A percentile compares a stretch with the other conserved stretches of the same genome.
phyloP scores from a whole-genome alignment of 352 stramenopile species.

The Phytophthora fragariaefolia region DNA sequence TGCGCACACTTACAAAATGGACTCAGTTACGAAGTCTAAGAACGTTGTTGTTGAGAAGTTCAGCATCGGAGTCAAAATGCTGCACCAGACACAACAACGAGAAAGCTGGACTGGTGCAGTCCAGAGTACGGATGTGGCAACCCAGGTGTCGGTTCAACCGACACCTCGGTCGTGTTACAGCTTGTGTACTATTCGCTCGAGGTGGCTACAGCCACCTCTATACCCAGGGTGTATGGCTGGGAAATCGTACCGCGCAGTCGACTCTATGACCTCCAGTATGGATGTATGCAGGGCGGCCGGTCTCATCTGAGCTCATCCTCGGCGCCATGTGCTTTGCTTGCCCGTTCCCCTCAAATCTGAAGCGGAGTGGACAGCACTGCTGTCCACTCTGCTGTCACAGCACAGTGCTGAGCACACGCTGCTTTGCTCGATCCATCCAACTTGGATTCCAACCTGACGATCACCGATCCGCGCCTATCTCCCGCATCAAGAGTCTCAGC shows the following conservation, averaged over 20 bases:
- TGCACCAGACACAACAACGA: too few relatives aligned
- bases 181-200: neutral
- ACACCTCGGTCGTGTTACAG: neutral
- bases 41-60: too few relatives aligned
- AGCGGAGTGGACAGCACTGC: too few relatives aligned
- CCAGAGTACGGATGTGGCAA: too few relatives aligned
- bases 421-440: slow-evolving; percentile 9
- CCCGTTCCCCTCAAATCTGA: neutral
- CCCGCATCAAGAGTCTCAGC: slow-evolving; percentile 8
- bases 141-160: too few relatives aligned
- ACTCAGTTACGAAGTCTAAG: too few relatives aligned
- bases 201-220: neutral
- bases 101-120: too few relatives aligned
- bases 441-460: slow-evolving; percentile 11
- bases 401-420: neutral
- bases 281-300: neutral
- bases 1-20: too few relatives aligned
- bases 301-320: neutral
- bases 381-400: neutral
- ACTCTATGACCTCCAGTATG: neutral
- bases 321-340: neutral
- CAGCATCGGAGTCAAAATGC: too few relatives aligned
- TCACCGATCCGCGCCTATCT: slow-evolving; percentile 25
- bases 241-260: neutral
- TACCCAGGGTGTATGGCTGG: neutral